Conservation (phyloP, 140 eudicot species). For the Flaveria floridana region DNA sequence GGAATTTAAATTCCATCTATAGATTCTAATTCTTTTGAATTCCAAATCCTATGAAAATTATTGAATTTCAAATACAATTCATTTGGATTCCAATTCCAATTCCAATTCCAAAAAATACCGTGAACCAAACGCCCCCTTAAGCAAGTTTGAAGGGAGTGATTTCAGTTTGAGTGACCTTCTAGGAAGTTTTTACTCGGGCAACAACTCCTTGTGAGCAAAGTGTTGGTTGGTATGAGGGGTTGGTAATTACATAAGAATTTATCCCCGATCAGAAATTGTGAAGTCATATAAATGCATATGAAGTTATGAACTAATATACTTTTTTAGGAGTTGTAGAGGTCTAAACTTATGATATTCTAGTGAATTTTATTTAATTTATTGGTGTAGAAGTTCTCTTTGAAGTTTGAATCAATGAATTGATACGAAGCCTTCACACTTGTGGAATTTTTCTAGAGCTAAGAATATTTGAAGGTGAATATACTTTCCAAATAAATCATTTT, state of each 20-base stretch:
- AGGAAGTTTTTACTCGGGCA: background rate
- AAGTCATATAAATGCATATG: background rate
- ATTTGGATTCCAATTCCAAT: too few relatives aligned
- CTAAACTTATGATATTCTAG: constrained; percentile 6
- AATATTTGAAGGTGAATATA: constrained; percentile 18
- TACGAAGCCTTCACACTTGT: constrained; percentile 22
- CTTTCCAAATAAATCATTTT: background rate
- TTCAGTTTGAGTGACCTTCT: background rate
- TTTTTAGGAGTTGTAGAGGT: constrained; percentile 2
- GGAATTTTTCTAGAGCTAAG: constrained; percentile 5
- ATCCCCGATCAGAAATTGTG: background rate
- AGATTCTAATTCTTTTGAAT: too few relatives aligned
- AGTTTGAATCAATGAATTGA: constrained; percentile 27
- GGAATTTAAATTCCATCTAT: too few relatives aligned
- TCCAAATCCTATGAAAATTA: too few relatives aligned
- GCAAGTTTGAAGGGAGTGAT: background rate
- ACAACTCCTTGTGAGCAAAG: background rate
- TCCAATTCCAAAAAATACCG: too few relatives aligned
- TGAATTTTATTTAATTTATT: background rate
- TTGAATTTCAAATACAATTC: too few relatives aligned
- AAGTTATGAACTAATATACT: background rate
- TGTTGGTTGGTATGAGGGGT: background rate
- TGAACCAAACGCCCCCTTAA: too few relatives aligned
- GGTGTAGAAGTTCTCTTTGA: constrained; percentile 17
- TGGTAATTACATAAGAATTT: background rate